These are phyloP conservation scores for Lactifluus hygrophoroides DNA, from an alignment of 768 basidiomycete genomes.

Conservation along the genomic window DNA sequence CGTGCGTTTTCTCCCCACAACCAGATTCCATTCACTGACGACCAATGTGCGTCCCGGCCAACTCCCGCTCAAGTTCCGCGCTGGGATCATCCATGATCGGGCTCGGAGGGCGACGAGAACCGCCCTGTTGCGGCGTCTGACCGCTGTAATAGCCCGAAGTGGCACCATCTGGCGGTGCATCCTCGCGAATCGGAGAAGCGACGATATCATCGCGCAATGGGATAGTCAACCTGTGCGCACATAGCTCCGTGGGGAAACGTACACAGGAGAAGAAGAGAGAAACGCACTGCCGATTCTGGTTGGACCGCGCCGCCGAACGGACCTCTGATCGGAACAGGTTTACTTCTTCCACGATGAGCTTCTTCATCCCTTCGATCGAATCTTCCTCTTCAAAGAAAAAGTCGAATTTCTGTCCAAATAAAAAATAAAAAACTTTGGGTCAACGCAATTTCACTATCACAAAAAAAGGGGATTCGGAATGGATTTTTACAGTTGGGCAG, in stretches of 20 bases:
- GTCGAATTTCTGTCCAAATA: slow-evolving; percentile 69
- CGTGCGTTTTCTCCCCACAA: no score
- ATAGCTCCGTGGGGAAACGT: no score
- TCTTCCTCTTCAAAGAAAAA: slow-evolving; percentile 97
- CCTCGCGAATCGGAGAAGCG: slow-evolving; percentile 63
- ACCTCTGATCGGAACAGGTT: slow-evolving; percentile 84
- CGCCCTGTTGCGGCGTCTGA: slow-evolving; percentile 19
- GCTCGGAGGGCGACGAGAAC: slow-evolving; percentile 40
- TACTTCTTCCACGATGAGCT: slow-evolving; percentile 89
- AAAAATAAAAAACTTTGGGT: no score
- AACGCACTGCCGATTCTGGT: slow-evolving; percentile 60
- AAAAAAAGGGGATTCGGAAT: no score
- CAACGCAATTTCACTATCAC: no score
- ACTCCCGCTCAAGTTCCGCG: slow-evolving; percentile 76
- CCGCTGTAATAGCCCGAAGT: slow-evolving; percentile 57
- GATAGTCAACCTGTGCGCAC: slow-evolving; percentile 69
- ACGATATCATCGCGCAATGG: slow-evolving; percentile 77
- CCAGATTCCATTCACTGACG: slow-evolving; percentile 8
- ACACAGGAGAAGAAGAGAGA: no score
- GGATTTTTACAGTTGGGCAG: slow-evolving; percentile 74
- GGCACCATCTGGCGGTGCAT: slow-evolving; percentile 48
- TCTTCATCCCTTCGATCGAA: slow-evolving; percentile 94
- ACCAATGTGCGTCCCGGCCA: slow-evolving; percentile 61
- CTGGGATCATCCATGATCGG: slow-evolving; percentile 82
- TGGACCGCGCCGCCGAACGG: slow-evolving; percentile 62